Percentiles rank a stretch among this genome's conserved stretches.
phyloP scores from a whole-genome alignment of 306 rosid species.

The Vigna hirtella region DNA sequence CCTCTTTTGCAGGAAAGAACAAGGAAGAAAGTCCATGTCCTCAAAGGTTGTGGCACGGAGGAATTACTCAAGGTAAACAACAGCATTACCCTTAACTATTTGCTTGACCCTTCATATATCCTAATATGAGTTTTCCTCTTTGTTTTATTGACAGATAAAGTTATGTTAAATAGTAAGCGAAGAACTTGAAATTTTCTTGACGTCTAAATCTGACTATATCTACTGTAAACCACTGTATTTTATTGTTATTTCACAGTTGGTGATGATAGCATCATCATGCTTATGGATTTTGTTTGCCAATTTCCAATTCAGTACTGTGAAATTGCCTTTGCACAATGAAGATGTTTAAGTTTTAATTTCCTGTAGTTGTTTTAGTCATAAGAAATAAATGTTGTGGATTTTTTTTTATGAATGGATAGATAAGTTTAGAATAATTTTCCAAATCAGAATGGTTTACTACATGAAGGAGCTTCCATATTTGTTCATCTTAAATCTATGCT shows the following conservation, averaged over 20 bases:
- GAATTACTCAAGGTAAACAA: conserved; percentile 22
- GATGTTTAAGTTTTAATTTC: not conserved
- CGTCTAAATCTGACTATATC: not conserved
- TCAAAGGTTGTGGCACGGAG: conserved; percentile 26
- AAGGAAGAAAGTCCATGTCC: conserved; percentile 24
- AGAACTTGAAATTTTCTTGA: not conserved
- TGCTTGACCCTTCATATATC: not conserved
- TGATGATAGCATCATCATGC: not conserved
- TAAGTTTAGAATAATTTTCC: not conserved
- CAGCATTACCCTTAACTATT: not conserved
- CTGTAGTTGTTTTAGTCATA: not conserved
- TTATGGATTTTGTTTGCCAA: not conserved
- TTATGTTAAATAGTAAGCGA: not conserved
- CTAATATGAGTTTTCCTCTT: not conserved
- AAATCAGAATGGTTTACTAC: not conserved
- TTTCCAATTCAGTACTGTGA: not conserved
- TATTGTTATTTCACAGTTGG: not conserved
- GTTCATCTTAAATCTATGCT: not conserved
- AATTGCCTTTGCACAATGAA: not conserved
- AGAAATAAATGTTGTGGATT: not conserved
- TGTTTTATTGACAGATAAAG: not conserved
- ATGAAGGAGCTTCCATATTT: not conserved
- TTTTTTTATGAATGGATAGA: not conserved
- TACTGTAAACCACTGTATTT: not conserved
- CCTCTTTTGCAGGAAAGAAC: conserved; percentile 29